Evolutionary conservation across 225 moss, liverwort and hornwort species (phyloP).

Genomic region (Takakia lepidozioides): DNA sequence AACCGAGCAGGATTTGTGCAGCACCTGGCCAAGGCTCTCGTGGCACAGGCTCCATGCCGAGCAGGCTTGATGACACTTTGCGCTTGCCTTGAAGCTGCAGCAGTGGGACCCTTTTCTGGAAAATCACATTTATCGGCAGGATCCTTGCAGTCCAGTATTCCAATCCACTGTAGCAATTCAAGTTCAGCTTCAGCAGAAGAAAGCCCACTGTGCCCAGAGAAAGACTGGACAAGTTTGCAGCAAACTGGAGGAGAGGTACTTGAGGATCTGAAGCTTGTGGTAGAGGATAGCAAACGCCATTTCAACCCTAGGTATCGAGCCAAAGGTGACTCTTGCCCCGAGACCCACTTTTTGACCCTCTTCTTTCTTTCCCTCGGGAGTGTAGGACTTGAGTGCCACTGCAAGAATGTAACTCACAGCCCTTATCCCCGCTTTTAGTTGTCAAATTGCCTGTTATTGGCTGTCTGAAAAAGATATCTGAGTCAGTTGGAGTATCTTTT

Average conservation of each 20-base stretch:
- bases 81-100: conserved; percentile 65
- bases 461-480: too few species aligned
- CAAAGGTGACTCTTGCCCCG: conserved; percentile 46
- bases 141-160: background rate
- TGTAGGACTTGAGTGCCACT: too few species aligned
- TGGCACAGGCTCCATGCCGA: conserved; percentile 40
- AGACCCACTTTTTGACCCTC: too few species aligned
- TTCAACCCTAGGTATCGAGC: conserved; percentile 48
- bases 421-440: too few species aligned
- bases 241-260: conserved; percentile 33
- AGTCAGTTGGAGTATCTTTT: too few species aligned
- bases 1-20: conserved; percentile 43
- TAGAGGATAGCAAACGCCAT: conserved; percentile 47
- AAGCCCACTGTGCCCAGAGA: conserved; percentile 8
- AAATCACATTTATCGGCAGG: conserved; percentile 9
- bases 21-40: conserved; percentile 46
- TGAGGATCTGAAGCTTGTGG: conserved; percentile 46
- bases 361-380: too few species aligned
- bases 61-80: conserved; percentile 63
- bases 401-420: too few species aligned
- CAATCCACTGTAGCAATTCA: conserved; percentile 8
- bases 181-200: conserved; percentile 14
- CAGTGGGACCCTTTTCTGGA: conserved; percentile 26
- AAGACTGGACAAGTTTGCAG: conserved; percentile 6
- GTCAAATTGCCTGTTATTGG: too few species aligned